Evolutionary conservation across 2,329 filamentous ascomycete species (phyloP), one percentile per base, ranked within the genome.

Genomic region (Pseudocercospora musae): DNA sequence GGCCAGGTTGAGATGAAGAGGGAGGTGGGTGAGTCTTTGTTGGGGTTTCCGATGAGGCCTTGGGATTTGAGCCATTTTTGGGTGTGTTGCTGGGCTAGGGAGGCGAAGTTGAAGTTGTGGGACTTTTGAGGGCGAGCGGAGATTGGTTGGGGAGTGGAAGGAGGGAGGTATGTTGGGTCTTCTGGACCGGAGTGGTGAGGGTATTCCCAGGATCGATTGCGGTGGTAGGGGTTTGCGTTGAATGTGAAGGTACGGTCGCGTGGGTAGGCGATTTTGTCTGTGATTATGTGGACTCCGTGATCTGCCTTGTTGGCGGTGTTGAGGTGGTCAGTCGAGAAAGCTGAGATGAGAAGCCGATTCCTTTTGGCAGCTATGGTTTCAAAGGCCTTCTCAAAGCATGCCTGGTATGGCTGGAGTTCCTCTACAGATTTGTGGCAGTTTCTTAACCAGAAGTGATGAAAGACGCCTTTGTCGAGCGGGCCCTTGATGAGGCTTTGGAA

Each of bases 191-290:
- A 29, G 29, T 11, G 15, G 8, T 29, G 18, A 13, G 42, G 33
- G 42, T 57, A 21, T 31, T 60, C 58, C 58, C 58, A 60, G 13
- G 40, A 52, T n/a, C 58, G 50, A 42, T 60, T 60, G 9, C 58
- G 58, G 37, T 60, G 50, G 33, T 56, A 60, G 1, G 58, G 58
- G 33, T 60, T 56, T 42, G 58, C 52, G 27, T 60, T 56, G 25
- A 46, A 55, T 1, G 52, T 42, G 25, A 60, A 60, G 8, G 57
- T 5, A 18, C 52, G 52, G 20, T 40, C 21, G 27, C 31, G 11
- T 18, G 58, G 58, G 48, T 60, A 56, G 10, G 18, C 40, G 27
- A 57, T 20, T n/a, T 60, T 27, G 6, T 60, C 29, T 2, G 48
- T 56, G 25, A 60, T 29, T 10, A 60, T 15, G 23, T 57, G 52